phyloP scores from a whole-genome alignment of 108 stramenopile species.

The Fragilaria radians region DNA sequence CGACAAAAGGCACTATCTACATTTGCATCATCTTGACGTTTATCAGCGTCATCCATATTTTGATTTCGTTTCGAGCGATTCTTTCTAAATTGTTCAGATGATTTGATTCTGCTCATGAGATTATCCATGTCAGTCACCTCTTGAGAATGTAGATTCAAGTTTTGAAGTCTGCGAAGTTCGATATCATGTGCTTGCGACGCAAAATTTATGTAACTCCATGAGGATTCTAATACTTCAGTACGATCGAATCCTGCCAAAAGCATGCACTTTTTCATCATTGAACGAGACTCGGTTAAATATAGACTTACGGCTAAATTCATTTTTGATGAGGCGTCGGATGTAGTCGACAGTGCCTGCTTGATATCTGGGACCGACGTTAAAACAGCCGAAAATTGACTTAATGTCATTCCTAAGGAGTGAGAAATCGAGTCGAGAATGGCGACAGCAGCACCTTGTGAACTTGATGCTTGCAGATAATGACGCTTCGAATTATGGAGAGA shows the following conservation, averaged over 20 bases:
- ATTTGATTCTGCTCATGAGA: not conserved
- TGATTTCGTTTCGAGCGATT: constrained; percentile 1
- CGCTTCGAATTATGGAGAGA: too few species aligned
- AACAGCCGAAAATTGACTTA: constrained; percentile 39
- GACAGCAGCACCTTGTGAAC: constrained; percentile 33
- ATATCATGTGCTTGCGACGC: constrained; percentile 32
- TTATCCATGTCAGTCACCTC: not conserved
- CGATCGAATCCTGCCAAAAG: constrained; percentile 35
- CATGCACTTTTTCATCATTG: constrained; percentile 34
- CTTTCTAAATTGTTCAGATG: not conserved
- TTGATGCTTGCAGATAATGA: too few species aligned
- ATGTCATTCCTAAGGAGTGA: constrained; percentile 30
- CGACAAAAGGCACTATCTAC: constrained; percentile 1
- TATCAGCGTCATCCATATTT: not conserved
- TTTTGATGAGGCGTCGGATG: not conserved
- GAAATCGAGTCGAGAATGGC: constrained; percentile 30
- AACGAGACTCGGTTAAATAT: constrained; percentile 20
- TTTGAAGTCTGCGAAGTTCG: constrained; percentile 29
- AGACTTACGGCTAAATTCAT: constrained; percentile 20
- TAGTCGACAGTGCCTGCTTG: constrained; percentile 10
- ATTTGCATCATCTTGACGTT: not conserved
- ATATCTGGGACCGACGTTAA: constrained; percentile 24
- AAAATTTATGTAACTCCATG: constrained; percentile 27
- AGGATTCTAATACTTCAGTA: constrained; percentile 16
- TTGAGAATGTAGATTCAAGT: not conserved